Percentiles rank a stretch among this genome's conserved stretches.
These are phyloP conservation scores for Aureobasidium subglaciale DNA, from an alignment of 2,329 filamentous ascomycete species.

Conservation along the genomic window DNA sequence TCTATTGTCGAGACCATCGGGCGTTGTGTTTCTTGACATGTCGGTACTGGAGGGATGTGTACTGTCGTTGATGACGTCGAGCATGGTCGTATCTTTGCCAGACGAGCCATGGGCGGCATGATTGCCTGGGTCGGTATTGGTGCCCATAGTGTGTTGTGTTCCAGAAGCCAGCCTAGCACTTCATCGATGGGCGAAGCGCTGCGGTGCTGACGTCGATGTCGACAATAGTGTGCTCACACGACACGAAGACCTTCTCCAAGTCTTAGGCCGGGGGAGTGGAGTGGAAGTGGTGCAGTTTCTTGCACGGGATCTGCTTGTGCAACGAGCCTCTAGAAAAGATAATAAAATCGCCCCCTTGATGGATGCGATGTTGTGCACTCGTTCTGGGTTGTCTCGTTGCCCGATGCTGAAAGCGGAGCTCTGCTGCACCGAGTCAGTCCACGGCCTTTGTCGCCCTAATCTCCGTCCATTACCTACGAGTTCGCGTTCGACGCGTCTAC, in stretches of 20 bases:
- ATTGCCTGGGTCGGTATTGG: background rate
- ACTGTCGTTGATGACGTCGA: background rate
- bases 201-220: conserved; percentile 12
- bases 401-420: conserved; percentile 4
- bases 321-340: background rate
- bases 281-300: background rate
- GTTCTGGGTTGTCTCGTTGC: conserved; percentile 3
- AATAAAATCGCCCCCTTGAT: conserved; percentile 6
- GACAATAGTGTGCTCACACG: conserved; percentile 6
- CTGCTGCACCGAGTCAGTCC: conserved; percentile 5
- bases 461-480: background rate
- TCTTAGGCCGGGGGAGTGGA: background rate
- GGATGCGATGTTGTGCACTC: conserved; percentile 4
- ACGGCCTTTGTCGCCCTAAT: background rate
- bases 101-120: background rate
- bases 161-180: background rate
- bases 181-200: conserved; percentile 6
- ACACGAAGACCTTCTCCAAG: background rate
- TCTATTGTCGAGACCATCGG: conserved; percentile 50
- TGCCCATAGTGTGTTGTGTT: conserved; percentile 8
- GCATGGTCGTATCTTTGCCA: background rate
- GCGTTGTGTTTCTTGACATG: conserved; percentile 79
- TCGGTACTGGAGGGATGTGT: conserved; percentile 44
- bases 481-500: conserved; percentile 2
- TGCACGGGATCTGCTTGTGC: background rate